phyloP scores from a whole-genome alignment of 2,329 filamentous ascomycete genomes.

The Claviceps sp. region DNA sequence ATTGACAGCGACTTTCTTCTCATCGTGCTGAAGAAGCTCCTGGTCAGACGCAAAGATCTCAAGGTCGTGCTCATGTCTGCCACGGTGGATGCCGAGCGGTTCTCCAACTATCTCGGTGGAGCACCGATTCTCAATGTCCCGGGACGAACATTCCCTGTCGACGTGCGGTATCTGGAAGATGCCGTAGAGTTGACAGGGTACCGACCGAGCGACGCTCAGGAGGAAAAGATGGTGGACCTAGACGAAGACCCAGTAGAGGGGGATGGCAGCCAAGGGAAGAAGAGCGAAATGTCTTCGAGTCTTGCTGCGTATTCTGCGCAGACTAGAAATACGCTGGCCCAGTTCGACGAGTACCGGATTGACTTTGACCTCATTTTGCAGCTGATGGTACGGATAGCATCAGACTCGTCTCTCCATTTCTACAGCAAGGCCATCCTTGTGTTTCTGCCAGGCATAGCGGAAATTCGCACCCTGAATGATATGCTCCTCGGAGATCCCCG shows the following conservation, averaged over 20 bases:
- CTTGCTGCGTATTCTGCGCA: slow-evolving; percentile 61
- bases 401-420: slow-evolving; percentile 46
- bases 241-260: slow-evolving; percentile 46
- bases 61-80: slow-evolving; percentile 97
- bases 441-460: slow-evolving; percentile 87
- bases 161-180: slow-evolving; percentile 81
- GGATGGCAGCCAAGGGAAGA: slow-evolving; percentile 33
- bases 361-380: slow-evolving; percentile 78
- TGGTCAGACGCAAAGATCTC: slow-evolving; percentile 63
- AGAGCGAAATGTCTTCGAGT: slow-evolving; percentile 47
- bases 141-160: slow-evolving; percentile 84
- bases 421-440: slow-evolving; percentile 90
- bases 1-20: slow-evolving; percentile 96
- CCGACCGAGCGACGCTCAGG: slow-evolving; percentile 28
- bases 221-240: slow-evolving; percentile 45
- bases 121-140: slow-evolving; percentile 85
- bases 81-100: slow-evolving; percentile 82
- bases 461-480: slow-evolving; percentile 81
- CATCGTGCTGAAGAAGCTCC: slow-evolving; percentile 75
- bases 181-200: slow-evolving; percentile 80
- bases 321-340: slow-evolving; percentile 60
- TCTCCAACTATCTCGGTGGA: slow-evolving; percentile 74
- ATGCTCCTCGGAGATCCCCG: slow-evolving; percentile 63
- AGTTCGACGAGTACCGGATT: slow-evolving; percentile 82
- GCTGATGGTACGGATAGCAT: slow-evolving; percentile 64